Base-by-base conservation (phyloP, 1,284 basidiomycete species). In the Cryptococcus hybrid region DNA sequence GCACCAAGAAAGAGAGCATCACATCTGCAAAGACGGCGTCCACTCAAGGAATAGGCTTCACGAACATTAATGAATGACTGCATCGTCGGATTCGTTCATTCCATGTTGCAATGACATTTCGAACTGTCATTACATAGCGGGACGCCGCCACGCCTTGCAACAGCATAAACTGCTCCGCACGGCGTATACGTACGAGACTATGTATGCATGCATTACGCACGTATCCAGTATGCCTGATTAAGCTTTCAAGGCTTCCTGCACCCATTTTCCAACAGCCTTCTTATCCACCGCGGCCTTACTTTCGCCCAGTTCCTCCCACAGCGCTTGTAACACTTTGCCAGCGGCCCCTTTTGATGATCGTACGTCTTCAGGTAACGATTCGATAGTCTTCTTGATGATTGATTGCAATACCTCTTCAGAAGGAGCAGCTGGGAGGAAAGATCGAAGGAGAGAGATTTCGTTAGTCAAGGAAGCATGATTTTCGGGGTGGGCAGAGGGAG, bases 241-340 rank as follows among this genome's bases (percentile, higher is more conserved):
- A 52, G 57, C 63, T 61, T 71, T 70, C 55, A 77, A 57, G 9
- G 67, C 67, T 47, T 74, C 70, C 34, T 57, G 52, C 3, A 77
- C 73, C 55, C 69, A 60, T 54, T 65, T 67, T 0, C 72, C 73
- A 5, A 74, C 65, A 43, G 74, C 70, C 61, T 77, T 77, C 66
- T 70, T 72, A 59, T 77, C 75, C 49, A 74, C 65, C 6, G 51
- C 58, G 3, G 57, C 68, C 52, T 68, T 66, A 4, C 59, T 59
- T 7, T 75, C 71, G 2, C 75, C 75, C 52, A 77, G 54, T 24
- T 68, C 66, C 58, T 74, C 72, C 72, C 71, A 70, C n/a, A 77
- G 54, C 34, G 57, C 56, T 58, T 69, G 69, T 65, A 77, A 67
- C 12, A 73, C 71, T 18, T 46, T 52, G 1, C 75, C 75, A 6